Base-by-base conservation (phyloP, 2,329 filamentous ascomycete genomes). In the Immersiporthe knoxdaviesiana region DNA sequence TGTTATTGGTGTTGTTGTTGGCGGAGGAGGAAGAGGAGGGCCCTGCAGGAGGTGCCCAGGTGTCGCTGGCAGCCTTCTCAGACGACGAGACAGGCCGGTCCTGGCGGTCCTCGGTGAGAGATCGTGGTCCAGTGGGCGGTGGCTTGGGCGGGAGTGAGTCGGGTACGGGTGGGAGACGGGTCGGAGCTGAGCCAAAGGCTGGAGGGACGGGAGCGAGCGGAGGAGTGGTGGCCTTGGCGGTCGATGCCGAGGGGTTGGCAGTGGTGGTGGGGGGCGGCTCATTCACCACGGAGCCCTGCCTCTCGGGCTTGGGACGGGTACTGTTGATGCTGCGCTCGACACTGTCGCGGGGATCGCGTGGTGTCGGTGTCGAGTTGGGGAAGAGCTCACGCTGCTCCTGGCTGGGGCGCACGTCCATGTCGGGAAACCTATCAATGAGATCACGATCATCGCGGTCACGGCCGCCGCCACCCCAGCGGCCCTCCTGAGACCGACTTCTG, bases 401-500 rank as follows among this genome's bases (percentile, higher is more conserved):
- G 63, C 85, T 64, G 16, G 30, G 75, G 14, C 79, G 78, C 37
- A 76, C 71, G 65, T 82, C 81, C 18, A 75, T 67, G 35, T 82
- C 81, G 27, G 77, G 72, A 56, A 77, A 78, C 68, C 81, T 77
- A 63, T 81, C 78, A 61, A 76, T 76, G 58, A 35, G 35, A 35
- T 81, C 79, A 44, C 79, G 79, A 59, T 81, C 79, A 44, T 83
- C 81, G 66, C 77, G 81, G 8, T 88, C 86, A 61, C 86, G 83
- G 27, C 52, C 63, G 16, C 64, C 68, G 8, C 35, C 35, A 35
- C 35, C 35, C 35, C 68, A 39, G 67, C 77, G 65, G 68, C 88
- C 87, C 75, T 90, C 88, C 74, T 90, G 87, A 72, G 90, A 91
- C 72, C 90, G 85, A 74, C 88, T 90, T 74, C 91, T 73, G 59